Evolutionary conservation across 2,329 filamentous ascomycete genomes (phyloP).

Genomic region (Hortaea werneckii): DNA sequence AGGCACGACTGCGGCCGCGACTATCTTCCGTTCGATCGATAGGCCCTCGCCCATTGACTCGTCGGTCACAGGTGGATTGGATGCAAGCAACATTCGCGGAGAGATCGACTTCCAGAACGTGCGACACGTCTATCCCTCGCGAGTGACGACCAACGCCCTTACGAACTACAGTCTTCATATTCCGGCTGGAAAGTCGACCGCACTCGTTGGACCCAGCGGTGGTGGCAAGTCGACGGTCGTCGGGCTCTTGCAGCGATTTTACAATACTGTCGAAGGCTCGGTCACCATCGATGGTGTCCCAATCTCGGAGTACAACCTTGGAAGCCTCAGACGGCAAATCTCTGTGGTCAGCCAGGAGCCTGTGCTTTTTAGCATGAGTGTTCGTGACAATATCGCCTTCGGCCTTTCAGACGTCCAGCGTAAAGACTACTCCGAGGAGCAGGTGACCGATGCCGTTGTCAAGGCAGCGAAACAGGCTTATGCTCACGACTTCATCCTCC

Average conservation of each 20-base stretch:
- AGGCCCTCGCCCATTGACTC: conserved; percentile 72
- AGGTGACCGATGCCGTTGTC: conserved; percentile 6
- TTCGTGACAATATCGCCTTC: conserved; percentile 48
- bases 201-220: conserved; percentile 30
- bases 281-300: conserved; percentile 17
- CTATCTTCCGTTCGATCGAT: conserved; percentile 87
- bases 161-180: conserved; percentile 22
- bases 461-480: conserved; percentile 4
- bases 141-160: conserved; percentile 25
- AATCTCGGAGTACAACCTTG: conserved; percentile 10
- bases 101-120: not conserved
- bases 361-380: conserved; percentile 41
- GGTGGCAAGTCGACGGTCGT: conserved; percentile 25
- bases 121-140: conserved; percentile 30
- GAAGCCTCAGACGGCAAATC: conserved; percentile 15
- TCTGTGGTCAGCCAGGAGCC: conserved; percentile 23
- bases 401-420: conserved; percentile 29
- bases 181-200: conserved; percentile 29
- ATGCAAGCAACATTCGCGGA: conserved; percentile 45
- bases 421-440: conserved; percentile 7
- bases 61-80: conserved; percentile 38
- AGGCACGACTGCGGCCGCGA: conserved; percentile 67
- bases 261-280: conserved; percentile 7
- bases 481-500: conserved; percentile 17
- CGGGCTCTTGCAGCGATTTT: conserved; percentile 18